Base-by-base conservation (phyloP, 257 asterid species). In the Pogostemon cablin region DNA sequence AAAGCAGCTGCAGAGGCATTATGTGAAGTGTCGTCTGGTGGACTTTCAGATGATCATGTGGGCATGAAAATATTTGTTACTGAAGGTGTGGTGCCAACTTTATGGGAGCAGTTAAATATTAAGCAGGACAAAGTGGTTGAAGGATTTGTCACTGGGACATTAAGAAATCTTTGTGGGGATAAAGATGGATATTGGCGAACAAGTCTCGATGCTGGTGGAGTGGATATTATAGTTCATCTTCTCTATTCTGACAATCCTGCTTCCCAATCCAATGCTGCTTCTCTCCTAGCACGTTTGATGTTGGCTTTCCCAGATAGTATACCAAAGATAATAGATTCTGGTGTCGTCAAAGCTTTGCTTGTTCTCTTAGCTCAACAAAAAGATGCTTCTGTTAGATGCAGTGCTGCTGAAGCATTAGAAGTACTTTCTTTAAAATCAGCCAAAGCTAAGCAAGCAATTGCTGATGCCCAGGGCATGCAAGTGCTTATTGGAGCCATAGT, bases 1-100 rank as follows among this genome's bases (percentile, higher is more conserved):
- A 92, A 88, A 81, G 95, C 86, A 67, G 96, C 98, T 74, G 95
- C 98, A 35, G 98, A 88, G 81, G 91, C 95, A 58, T 61, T 92
- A 75, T 81, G 78, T 75, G 87, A 84, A 38, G 89, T 88, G 58
- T 90, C 98, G 15, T 80, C 90, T 1, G 86, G 82, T 75, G 95
- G 90, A 44, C 85, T 90, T 66, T 86, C 91, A 39, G 88, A 89
- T 67, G 96, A 90, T 77, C 92, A 81, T 11, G 89, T 86, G 46
- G 98, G 98, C 80, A 85, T 86, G 86, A 81, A 86, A 73, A 87
- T 92, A 77, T 92, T 90, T 72, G 85, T 88, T 38, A 90, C 96
- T 0, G 96, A 92, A 76, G 89, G 90, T 9, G 98, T 90, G 72
- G 96, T 92, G 34, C 91, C 93, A 3, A 79, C 85, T 52, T 68